Evolutionary conservation across 2,329 filamentous ascomycete species (phyloP).

Genomic region (Beauveria pseudobassiana): DNA sequence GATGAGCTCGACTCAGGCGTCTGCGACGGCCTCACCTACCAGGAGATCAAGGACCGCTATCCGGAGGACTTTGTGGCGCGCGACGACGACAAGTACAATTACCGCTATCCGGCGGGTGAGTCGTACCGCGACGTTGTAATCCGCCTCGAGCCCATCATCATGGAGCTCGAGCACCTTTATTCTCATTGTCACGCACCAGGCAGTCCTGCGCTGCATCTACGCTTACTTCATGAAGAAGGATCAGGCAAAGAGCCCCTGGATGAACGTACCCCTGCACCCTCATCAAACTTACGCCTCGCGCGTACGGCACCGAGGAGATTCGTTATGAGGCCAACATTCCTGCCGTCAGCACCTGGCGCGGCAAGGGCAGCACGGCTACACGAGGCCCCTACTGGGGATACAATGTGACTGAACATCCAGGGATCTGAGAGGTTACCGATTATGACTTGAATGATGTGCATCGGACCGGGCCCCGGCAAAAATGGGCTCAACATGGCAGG

Average conservation of each 20-base stretch:
- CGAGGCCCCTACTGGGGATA: conserved; percentile 49
- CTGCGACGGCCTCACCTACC: conserved; percentile 93
- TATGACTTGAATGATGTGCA: not conserved
- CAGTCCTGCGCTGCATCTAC: conserved; percentile 93
- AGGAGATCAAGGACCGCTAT: conserved; percentile 83
- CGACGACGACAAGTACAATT: conserved; percentile 99
- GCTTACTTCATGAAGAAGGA: conserved; percentile 98
- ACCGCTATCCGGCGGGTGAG: conserved; percentile 94
- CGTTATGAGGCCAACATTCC: conserved; percentile 85
- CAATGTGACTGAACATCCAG: conserved; percentile 19
- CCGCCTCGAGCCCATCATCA: conserved; percentile 96
- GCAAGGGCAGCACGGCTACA: conserved; percentile 91
- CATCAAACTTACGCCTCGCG: conserved; percentile 91
- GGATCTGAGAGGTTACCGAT: no score
- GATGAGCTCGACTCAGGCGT: conserved; percentile 96
- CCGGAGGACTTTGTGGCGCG: conserved; percentile 93
- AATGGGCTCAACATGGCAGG: not conserved
- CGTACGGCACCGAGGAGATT: conserved; percentile 88
- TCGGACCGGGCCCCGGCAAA: not conserved
- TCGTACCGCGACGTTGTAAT: conserved; percentile 96
- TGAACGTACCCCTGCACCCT: conserved; percentile 95
- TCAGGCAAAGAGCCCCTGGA: conserved; percentile 91
- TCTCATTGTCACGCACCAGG: conserved; percentile 95
- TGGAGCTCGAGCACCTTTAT: conserved; percentile 99
- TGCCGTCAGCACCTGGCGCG: conserved; percentile 92